Conservation (phyloP, 768 basidiomycete genomes). For the Xerocomus spinulosus region DNA sequence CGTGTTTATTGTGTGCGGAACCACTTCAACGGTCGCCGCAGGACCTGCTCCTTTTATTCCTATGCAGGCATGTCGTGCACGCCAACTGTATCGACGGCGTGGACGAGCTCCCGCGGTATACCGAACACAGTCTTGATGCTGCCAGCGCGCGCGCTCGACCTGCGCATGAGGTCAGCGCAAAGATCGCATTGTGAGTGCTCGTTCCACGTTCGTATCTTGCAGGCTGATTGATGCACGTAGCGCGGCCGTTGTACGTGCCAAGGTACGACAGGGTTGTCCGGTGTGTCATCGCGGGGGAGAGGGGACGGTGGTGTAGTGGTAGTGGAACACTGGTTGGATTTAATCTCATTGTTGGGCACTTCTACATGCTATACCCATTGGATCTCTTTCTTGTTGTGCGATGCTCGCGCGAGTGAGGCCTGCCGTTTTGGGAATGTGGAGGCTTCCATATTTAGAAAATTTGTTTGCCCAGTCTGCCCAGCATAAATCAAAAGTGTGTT, state of each 20-base stretch:
- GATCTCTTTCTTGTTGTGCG: not conserved
- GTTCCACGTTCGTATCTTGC: constrained; percentile 20
- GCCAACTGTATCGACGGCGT: constrained; percentile 68
- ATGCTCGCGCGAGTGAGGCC: too few relatives aligned
- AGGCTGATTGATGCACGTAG: constrained; percentile 31
- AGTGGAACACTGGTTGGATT: not conserved
- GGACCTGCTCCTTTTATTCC: constrained; percentile 65
- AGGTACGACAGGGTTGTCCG: constrained; percentile 67
- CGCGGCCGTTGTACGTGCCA: constrained; percentile 65
- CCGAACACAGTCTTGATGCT: constrained; percentile 44
- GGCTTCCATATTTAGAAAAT: constrained; percentile 5
- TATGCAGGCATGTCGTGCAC: constrained; percentile 88
- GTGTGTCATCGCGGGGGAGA: constrained; percentile 64
- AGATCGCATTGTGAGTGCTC: constrained; percentile 69
- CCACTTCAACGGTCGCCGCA: constrained; percentile 56
- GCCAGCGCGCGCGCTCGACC: constrained; percentile 36
- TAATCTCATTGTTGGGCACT: constrained; percentile 10
- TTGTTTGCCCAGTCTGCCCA: constrained; percentile 2
- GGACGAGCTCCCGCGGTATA: constrained; percentile 56
- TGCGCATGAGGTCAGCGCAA: constrained; percentile 53
- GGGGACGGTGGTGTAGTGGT: constrained; percentile 26
- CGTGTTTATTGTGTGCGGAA: constrained; percentile 64
- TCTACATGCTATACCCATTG: constrained; percentile 13
- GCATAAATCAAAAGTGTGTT: constrained; percentile 19
- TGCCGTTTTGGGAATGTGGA: not conserved